Base-by-base conservation (phyloP, 768 basidiomycete species). In the Tricholoma sp. region DNA sequence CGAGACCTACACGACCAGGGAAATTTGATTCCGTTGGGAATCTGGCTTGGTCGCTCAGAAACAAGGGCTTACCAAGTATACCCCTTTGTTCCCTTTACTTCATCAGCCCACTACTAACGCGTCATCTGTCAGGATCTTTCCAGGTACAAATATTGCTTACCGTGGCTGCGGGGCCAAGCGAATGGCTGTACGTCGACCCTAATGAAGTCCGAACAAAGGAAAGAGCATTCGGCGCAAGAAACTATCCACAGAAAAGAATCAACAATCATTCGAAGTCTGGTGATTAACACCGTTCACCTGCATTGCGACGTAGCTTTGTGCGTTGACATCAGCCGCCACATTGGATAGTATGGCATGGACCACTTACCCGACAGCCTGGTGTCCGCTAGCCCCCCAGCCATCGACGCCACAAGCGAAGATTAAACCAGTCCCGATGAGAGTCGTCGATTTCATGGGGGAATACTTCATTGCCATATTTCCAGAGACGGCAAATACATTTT, bases 161-260 rank as follows among this genome's bases (percentile, higher is more conserved):
- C 9, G 77, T 72, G 3, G 80, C 77, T 7, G 79, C 80, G 55
- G 75, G 74, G 1, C 80, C 81, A 18, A 84, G 75, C 7, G 78
- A 77, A 47, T 72, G 59, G 50, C 70, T 69, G 60, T 77, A 81
- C 0, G 69, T 75, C 0, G 76, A 67, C 0, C 76, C 76, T 8
- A 83, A 67, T 4, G 76, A 75, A 0, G 71, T 66, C 59, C 80
- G 64, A 3, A 83, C 81, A 57, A 79, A 79, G 3, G 74, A 66
- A 6, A 79, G 70, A 1, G 81, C 75, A 7, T 78, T 78, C 3
- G 79, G 74, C 11, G 73, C 72, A 21, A 83, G 68, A 64, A 83
- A 83, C 80, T 82, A 58, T 5, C 3, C 22, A 24, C 14, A 10
- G 16, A 64, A 69, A 19, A 34, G 39, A 51, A 54, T 50, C 24